Conservation (phyloP, 768 basidiomycete species). For the Pleurotus cornucopiae region DNA sequence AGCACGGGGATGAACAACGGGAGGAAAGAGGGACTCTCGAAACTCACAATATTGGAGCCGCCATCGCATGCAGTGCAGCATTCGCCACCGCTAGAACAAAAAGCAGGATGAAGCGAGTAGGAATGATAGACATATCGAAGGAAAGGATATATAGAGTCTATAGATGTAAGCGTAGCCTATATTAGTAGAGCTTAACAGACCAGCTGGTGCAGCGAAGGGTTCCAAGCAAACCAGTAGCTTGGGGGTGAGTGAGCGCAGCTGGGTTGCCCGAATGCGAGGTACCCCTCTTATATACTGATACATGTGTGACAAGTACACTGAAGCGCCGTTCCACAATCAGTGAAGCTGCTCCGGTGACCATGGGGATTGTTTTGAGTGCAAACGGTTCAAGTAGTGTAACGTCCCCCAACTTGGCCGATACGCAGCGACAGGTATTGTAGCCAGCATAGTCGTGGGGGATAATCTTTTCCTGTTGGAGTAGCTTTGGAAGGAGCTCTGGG, state of each 20-base stretch:
- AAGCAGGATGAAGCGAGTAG: background rate
- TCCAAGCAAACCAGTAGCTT: slow-evolving; percentile 9
- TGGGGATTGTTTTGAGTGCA: background rate
- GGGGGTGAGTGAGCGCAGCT: slow-evolving; percentile 7
- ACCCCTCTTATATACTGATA: background rate
- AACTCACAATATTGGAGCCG: slow-evolving; percentile 1
- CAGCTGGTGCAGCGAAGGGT: slow-evolving; percentile 7
- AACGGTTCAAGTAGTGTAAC: background rate
- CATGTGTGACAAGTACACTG: background rate
- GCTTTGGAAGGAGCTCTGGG: no score
- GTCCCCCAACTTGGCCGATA: no score
- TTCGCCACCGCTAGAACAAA: slow-evolving; percentile 1
- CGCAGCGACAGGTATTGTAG: no score
- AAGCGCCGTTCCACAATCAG: background rate
- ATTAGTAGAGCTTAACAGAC: slow-evolving; percentile 2
- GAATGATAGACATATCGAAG: slow-evolving; percentile 2
- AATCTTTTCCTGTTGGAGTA: no score
- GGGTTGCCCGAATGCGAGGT: background rate
- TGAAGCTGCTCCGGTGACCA: slow-evolving; percentile 3
- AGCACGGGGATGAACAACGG: background rate
- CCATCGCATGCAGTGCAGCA: background rate
- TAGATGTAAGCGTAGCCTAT: background rate
- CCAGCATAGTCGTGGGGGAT: no score
- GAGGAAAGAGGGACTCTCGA: background rate
- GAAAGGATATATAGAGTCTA: background rate